A percentile compares a stretch with the other conserved stretches of the same genome.
Conservation (phyloP, 306 rosid species). For the Ormosia semicastrata region DNA sequence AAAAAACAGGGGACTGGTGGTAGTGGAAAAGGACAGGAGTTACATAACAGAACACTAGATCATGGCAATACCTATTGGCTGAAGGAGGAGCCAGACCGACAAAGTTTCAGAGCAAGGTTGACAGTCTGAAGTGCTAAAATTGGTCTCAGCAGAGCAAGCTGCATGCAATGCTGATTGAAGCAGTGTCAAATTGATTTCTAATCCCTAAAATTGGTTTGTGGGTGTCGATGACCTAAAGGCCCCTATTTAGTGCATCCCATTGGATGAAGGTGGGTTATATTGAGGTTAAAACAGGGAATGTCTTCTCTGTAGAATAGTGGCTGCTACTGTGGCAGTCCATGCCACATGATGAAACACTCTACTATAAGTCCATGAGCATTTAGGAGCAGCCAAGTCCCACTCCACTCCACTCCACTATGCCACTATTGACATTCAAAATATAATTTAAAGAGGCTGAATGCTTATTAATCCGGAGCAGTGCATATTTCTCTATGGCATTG, state of each 20-base stretch:
- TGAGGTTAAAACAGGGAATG: neutral
- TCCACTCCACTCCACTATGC: neutral
- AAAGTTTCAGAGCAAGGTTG: neutral
- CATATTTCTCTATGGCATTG: neutral
- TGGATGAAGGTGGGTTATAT: neutral
- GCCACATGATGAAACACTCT: neutral
- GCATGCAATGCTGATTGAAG: neutral
- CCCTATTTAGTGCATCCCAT: neutral
- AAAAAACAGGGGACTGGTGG: neutral
- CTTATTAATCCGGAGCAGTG: neutral
- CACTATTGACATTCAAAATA: neutral
- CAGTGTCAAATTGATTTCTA: neutral
- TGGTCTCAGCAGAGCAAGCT: neutral
- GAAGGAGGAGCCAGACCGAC: neutral
- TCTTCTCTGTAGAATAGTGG: neutral
- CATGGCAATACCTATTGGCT: neutral
- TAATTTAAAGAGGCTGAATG: neutral
- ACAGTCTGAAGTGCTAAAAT: neutral
- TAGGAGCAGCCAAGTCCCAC: neutral
- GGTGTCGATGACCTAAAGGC: neutral
- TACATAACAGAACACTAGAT: neutral
- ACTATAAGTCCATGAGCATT: neutral
- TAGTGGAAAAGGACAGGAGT: neutral
- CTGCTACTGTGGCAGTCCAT: neutral
- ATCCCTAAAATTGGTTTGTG: neutral